Evolutionary conservation across 495 filamentous ascomycete species (phyloP).

Genomic region (Trypethelium eluteriae): DNA sequence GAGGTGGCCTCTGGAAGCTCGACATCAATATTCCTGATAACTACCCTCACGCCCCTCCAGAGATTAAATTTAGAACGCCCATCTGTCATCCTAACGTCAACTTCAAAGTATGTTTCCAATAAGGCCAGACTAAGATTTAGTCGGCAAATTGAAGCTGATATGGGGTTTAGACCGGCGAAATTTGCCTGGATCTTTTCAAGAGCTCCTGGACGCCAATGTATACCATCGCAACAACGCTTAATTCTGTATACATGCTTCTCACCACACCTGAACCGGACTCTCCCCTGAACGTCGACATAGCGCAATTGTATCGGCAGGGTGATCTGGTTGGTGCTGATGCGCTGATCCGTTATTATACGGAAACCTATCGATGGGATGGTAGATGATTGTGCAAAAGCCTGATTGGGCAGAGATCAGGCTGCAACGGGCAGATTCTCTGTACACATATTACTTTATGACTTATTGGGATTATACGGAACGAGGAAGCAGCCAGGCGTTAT

Average conservation of each 20-base stretch:
- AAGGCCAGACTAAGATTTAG: neutral
- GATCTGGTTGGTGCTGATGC: conserved; percentile 71
- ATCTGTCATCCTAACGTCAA: conserved; percentile 83
- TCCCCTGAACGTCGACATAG: conserved; percentile 85
- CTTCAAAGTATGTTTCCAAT: conserved; percentile 41
- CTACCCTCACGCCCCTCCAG: conserved; percentile 73
- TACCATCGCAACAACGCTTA: conserved; percentile 67
- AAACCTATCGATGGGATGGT: conserved; percentile 7
- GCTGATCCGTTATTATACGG: conserved; percentile 72
- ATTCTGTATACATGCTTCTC: conserved; percentile 69
- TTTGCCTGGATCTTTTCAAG: conserved; percentile 83
- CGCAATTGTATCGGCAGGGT: conserved; percentile 63
- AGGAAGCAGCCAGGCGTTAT: neutral
- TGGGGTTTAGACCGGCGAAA: conserved; percentile 60
- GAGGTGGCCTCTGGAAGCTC: conserved; percentile 80
- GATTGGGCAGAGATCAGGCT: neutral
- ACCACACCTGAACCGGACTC: conserved; percentile 69
- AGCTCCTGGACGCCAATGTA: conserved; percentile 79
- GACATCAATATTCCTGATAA: conserved; percentile 63
- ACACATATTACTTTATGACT: neutral
- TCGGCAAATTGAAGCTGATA: neutral
- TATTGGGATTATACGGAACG: neutral
- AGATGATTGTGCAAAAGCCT: neutral
- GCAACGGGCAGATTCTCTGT: neutral
- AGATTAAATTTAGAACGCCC: conserved; percentile 67